Percentiles rank a stretch among this genome's conserved stretches.
These are phyloP conservation scores for Pascua guehoae DNA, from an alignment of 1,284 basidiomycete genomes.

Conservation along the genomic window DNA sequence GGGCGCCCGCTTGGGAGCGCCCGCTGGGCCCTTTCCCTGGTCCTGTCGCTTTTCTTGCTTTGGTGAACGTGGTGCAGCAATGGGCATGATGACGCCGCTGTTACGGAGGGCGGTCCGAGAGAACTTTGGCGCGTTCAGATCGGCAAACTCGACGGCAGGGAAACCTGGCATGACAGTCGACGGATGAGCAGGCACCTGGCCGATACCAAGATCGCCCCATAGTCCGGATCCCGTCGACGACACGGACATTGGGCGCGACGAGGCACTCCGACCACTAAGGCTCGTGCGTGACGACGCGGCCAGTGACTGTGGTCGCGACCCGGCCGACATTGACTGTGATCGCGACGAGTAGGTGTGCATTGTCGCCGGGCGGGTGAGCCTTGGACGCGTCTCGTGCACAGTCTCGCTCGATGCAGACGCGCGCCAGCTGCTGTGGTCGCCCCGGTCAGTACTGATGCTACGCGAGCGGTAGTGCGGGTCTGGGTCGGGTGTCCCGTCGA, in stretches of 20 bases:
- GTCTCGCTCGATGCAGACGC: too few relatives aligned
- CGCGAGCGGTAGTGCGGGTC: neutral
- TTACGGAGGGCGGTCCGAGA: constrained; percentile 4
- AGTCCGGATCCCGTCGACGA: neutral
- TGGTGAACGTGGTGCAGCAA: neutral
- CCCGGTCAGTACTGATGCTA: neutral
- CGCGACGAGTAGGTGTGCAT: neutral
- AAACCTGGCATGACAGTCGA: constrained; percentile 13
- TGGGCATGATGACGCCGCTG: constrained; percentile 11
- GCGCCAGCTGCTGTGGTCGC: neutral
- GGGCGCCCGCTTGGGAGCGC: too few relatives aligned
- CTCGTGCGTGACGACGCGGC: neutral
- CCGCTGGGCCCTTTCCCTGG: too few relatives aligned
- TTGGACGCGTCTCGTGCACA: too few relatives aligned
- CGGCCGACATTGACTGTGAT: neutral
- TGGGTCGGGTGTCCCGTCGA: neutral
- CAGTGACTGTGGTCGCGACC: neutral
- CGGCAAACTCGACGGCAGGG: constrained; percentile 8
- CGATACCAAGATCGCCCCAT: neutral
- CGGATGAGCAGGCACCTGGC: constrained; percentile 4
- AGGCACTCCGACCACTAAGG: neutral
- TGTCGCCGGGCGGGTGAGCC: too few relatives aligned
- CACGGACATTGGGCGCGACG: neutral
- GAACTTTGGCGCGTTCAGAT: constrained; percentile 12
- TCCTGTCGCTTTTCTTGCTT: neutral